These are phyloP conservation scores for Claviceps sp. DNA, from an alignment of 2,329 filamentous ascomycete genomes.

Conservation along the genomic window DNA sequence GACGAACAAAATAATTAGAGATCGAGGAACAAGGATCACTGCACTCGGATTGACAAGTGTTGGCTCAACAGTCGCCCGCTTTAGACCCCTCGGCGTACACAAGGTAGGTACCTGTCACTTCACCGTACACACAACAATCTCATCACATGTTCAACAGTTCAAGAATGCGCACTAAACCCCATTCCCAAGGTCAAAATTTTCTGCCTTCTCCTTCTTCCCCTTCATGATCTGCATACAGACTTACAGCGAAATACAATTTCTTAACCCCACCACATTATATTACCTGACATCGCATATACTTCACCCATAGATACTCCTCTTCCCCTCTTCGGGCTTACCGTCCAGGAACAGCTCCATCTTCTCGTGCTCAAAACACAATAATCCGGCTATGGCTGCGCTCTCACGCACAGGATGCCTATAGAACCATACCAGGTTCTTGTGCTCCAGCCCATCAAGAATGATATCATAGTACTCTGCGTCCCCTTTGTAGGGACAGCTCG, in stretches of 20 bases:
- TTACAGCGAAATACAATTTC: background rate
- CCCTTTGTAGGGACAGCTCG: conserved; percentile 55
- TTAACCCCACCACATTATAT: background rate
- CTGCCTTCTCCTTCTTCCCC: background rate
- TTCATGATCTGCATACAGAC: background rate
- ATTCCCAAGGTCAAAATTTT: background rate
- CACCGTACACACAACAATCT: no score
- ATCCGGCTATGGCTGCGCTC: conserved; percentile 38
- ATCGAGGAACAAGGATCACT: no score
- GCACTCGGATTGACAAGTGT: no score
- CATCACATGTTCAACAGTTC: no score
- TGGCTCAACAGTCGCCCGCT: no score
- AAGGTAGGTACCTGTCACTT: no score
- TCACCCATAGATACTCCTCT: conserved; percentile 3
- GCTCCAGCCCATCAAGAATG: conserved; percentile 27
- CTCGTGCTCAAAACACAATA: conserved; percentile 55
- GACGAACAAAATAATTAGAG: background rate
- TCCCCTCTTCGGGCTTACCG: conserved; percentile 19
- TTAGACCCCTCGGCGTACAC: no score
- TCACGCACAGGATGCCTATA: conserved; percentile 45
- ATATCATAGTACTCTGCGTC: conserved; percentile 49
- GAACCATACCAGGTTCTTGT: conserved; percentile 47
- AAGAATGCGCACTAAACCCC: no score
- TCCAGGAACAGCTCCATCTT: conserved; percentile 50
- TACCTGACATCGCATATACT: background rate